Evolutionary conservation across 2,329 filamentous ascomycete genomes (phyloP), one percentile per base, ranked within the genome.

Genomic region (Mycosphaerelloides madeirae): DNA sequence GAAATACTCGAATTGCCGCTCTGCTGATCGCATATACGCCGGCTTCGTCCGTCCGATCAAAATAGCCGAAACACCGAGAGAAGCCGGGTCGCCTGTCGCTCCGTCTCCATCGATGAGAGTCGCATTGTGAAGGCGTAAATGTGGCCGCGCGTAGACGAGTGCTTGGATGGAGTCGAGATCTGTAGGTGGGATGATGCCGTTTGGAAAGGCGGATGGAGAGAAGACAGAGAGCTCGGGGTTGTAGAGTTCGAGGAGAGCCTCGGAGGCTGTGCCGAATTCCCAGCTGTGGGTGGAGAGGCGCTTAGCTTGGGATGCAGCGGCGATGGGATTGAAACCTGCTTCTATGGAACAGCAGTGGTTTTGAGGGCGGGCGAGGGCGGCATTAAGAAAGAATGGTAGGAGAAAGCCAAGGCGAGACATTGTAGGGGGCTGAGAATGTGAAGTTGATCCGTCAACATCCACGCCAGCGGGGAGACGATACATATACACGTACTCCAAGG

Each of bases 31-130:
- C n/a, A 63, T 43, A 49, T 68, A 73, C 3, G 43, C 34, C 1
- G 40, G 12, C n/a, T 67, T 45, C 11, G 58, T 59, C 38, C 67
- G 62, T 16, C 68, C 69, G 19, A 74, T 65, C 16, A 76, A 58
- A 29, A 74, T 53, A 0, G 73, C 68, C 13, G 67, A 60, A 13
- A 74, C 66, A 13, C 71, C 68, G 6, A 76, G 59, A 3, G 71
- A 66, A n/a, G 70, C 68, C 2, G 72, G 69, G 46, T 76, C 72
- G 15, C 67, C 64, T 18, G 67, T 64, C 8, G 68, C 61, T 14
- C 44, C 54, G 53, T 65, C 65, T 29, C 65, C 63, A 11, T 62
- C 65, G 7, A 61, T 59, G 13, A 66, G 61, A 3, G 69, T 52
- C 2, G 61, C 63, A 9, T 50, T 19, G 14, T 49, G 52, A 25